A percentile compares a stretch with the other conserved stretches of the same genome.
Evolutionary conservation across 805 yeast species (phyloP).

Genomic region (Candida parachauliodes): DNA sequence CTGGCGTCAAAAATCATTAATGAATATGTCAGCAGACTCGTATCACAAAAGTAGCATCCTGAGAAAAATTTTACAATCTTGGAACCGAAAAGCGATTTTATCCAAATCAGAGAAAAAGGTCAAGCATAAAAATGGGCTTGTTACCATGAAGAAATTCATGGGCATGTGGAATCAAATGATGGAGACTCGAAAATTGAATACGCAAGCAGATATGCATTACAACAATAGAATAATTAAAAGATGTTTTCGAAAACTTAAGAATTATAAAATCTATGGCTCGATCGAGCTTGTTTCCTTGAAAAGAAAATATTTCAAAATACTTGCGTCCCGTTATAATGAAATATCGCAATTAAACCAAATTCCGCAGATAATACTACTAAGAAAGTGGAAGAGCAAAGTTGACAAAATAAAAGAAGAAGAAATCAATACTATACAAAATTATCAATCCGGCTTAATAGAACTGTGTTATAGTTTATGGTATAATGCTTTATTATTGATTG

Average conservation of each 20-base stretch:
- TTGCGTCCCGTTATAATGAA: background rate
- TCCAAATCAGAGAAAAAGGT: background rate
- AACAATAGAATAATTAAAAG: background rate
- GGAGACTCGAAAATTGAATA: background rate
- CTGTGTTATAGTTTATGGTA: background rate
- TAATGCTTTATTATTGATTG: background rate
- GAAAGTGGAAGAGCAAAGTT: conserved; percentile 1
- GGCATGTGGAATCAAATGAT: background rate
- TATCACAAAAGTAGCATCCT: conserved; percentile 3
- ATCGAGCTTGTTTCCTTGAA: conserved; percentile 3
- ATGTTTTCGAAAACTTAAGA: background rate
- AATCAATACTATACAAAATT: background rate
- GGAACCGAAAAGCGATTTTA: conserved; percentile 13
- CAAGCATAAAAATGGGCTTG: background rate
- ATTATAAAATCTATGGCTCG: background rate
- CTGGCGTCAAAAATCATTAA: background rate
- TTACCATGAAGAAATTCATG: background rate
- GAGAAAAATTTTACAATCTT: conserved; percentile 8
- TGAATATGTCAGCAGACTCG: background rate
- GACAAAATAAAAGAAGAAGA: background rate
- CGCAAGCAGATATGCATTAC: conserved; percentile 12
- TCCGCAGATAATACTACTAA: background rate
- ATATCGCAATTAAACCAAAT: background rate
- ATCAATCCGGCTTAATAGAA: background rate
- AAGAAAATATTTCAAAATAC: conserved; percentile 1